Evolutionary conservation across 139 green algal species (phyloP).

Genomic region (Tetraselmis chui): DNA sequence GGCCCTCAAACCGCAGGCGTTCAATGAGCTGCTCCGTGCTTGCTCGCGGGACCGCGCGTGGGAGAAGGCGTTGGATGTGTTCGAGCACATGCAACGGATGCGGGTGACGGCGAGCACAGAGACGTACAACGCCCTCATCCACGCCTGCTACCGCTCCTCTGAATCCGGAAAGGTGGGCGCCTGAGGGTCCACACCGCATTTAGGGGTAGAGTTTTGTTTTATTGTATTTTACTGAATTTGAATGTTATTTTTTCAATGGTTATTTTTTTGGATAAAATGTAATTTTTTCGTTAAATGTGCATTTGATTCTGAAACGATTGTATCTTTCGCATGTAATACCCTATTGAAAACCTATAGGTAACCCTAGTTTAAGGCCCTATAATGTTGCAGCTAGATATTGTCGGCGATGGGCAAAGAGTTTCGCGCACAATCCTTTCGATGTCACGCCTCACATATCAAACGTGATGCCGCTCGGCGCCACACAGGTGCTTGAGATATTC

Average conservation of each 20-base stretch:
- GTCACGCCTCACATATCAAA: not conserved
- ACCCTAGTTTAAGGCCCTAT: no score
- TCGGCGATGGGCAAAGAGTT: no score
- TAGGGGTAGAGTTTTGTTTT: no score
- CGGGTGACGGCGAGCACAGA: constrained; percentile 15
- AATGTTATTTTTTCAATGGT: no score
- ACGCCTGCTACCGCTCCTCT: not conserved
- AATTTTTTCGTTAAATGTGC: no score
- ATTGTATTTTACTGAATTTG: no score
- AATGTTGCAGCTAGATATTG: no score
- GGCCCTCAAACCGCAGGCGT: not conserved
- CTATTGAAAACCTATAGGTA: no score
- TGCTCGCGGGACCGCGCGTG: constrained; percentile 10
- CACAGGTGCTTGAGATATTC: constrained; percentile 29
- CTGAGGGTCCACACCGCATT: constrained; percentile 13
- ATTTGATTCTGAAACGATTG: no score
- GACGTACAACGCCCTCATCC: constrained; percentile 29
- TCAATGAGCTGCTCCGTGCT: constrained; percentile 20
- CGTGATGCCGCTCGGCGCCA: constrained; percentile 13
- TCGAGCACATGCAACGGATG: constrained; percentile 1
- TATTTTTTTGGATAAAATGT: no score
- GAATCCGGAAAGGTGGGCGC: constrained; percentile 5
- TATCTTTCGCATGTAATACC: no score
- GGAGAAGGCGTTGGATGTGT: constrained; percentile 11
- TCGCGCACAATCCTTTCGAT: not conserved